Percentiles rank a stretch among this genome's conserved stretches.
Evolutionary conservation across 139 green algal species (phyloP).

Genomic region (Zygnema cylindricum): DNA sequence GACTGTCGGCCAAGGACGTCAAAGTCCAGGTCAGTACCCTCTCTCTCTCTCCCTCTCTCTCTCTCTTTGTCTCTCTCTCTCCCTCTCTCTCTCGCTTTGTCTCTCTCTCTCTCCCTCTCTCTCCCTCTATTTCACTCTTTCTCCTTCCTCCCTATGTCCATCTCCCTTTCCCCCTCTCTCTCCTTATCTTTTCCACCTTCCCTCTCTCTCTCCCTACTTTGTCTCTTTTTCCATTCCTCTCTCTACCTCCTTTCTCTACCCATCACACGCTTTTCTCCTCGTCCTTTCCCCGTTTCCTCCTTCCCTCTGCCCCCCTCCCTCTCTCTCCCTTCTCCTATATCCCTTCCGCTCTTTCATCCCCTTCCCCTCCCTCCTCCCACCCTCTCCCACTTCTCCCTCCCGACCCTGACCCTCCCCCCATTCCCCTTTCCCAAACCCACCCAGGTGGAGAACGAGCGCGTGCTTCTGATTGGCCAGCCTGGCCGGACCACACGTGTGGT

Average conservation of each 20-base stretch:
- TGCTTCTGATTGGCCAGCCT: too few relatives aligned
- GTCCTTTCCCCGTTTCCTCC: not conserved
- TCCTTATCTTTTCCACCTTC: not conserved
- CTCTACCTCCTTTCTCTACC: not conserved
- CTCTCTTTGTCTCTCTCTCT: not conserved
- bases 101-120: not conserved
- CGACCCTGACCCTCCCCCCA: too few relatives aligned
- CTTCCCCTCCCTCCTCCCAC: too few relatives aligned
- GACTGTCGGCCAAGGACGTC: too few relatives aligned
- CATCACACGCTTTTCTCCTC: not conserved
- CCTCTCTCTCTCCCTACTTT: not conserved
- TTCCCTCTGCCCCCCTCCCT: too few relatives aligned
- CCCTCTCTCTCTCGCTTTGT: not conserved
- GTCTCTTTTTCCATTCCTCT: too few relatives aligned
- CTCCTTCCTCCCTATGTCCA: not conserved
- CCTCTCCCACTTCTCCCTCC: not conserved
- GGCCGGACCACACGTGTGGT: too few relatives aligned
- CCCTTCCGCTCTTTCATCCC: too few relatives aligned
- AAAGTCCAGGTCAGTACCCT: too few relatives aligned
- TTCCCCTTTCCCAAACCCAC: too few relatives aligned
- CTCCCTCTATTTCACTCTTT: not conserved
- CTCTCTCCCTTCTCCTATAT: too few relatives aligned
- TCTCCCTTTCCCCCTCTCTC: not conserved
- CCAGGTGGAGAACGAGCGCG: too few relatives aligned
- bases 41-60: not conserved